Evolutionary conservation across 305 asterid species (phyloP), one percentile per base, ranked within the genome.

Genomic region (Euphrasia arctica): DNA sequence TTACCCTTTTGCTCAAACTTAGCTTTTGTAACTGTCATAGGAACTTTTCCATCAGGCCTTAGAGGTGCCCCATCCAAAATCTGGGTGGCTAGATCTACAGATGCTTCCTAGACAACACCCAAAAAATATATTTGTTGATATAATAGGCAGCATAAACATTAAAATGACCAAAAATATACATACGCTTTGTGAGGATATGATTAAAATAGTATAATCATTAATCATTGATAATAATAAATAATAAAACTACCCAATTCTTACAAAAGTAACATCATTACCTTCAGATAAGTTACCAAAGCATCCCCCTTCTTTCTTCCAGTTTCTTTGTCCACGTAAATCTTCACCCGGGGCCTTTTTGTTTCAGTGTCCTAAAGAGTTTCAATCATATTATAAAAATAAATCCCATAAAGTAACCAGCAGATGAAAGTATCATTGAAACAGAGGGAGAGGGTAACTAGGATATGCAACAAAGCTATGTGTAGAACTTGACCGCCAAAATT

Each of bases 1-100:
- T 62, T 65, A 90, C 98, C 98, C 82, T 93, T 93, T 81, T 93
- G 98, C 83, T 90, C 86, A 69, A 93, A 93, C 80, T 82, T 81
- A 56, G 98, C 98, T 79, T 58, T 83, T 18, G 91, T 67, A 78
- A 93, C 96, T 56, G 88, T 71, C 97, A 93, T 90, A 41, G 78
- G 81, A 75, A 68, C 67, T 79, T 87, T 84, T 72, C 83, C 88
- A 66, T 83, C 90, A 18, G 86, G 89, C 77, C 97, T 80, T 0
- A 93, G 78, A 60, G 95, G 97, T 54, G 89, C 65, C 62, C 96
- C 96, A 18, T 93, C 98, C 85, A 93, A 73, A 70, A 93, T 83
- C 78, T 93, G 83, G 72, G 79, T 52, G 68, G 95, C 98, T 63
- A 90, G 72, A 73, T 72, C 90, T 66, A 93, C 97, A n/a, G 98